Evolutionary conservation across 2,329 filamentous ascomycete species (phyloP).

Genomic region (Penicillium sp.): DNA sequence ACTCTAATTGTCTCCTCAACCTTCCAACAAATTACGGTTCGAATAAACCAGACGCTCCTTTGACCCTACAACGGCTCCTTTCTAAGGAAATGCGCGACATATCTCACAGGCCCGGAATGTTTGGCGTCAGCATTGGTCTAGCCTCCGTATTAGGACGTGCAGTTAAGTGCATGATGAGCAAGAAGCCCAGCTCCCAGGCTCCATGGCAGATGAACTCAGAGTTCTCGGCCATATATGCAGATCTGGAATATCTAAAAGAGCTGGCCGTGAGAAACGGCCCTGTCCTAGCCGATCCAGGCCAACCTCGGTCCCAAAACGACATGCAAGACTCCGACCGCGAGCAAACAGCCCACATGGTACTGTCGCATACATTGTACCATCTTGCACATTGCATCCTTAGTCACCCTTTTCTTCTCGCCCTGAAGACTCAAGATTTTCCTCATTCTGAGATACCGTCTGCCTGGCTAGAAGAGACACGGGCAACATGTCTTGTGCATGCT

Average conservation of each 20-base stretch:
- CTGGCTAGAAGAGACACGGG: conserved; percentile 19
- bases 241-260: conserved; percentile 22
- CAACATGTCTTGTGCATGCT: conserved; percentile 18
- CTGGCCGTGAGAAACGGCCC: conserved; percentile 20
- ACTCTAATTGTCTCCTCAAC: conserved; percentile 38
- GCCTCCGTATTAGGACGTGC: conserved; percentile 22
- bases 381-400: conserved; percentile 28
- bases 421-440: conserved; percentile 15
- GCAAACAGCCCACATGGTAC: conserved; percentile 25
- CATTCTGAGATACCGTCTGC: conserved; percentile 8
- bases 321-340: conserved; percentile 16
- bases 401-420: conserved; percentile 27
- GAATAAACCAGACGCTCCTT: background rate
- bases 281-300: conserved; percentile 8
- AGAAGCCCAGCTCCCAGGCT: background rate
- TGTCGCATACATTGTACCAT: conserved; percentile 28
- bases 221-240: conserved; percentile 14
- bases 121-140: conserved; percentile 23
- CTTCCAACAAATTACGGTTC: conserved; percentile 28
- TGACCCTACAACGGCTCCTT: conserved; percentile 16
- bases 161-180: conserved; percentile 26
- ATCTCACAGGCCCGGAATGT: conserved; percentile 16
- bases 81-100: conserved; percentile 6
- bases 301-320: conserved; percentile 5
- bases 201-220: conserved; percentile 22